Evolutionary conservation across 2,329 filamentous ascomycete genomes (phyloP).

Genomic region (Ilyonectria sp.): DNA sequence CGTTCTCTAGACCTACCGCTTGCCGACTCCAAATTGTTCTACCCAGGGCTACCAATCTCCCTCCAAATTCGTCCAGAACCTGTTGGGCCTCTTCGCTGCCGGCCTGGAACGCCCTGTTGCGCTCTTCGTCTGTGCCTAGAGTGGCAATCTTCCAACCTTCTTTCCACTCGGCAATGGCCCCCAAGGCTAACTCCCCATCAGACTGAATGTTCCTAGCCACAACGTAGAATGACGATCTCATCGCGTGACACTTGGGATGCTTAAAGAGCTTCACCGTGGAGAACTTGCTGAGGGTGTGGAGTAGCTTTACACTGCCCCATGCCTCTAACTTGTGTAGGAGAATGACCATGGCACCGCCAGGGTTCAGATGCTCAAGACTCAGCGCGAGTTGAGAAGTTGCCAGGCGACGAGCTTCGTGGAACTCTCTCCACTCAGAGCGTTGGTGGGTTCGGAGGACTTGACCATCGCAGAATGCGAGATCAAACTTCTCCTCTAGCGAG

Average conservation of each 20-base stretch:
- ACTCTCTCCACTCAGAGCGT: constrained; percentile 51
- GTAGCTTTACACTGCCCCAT: constrained; percentile 53
- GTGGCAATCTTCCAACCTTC: constrained; percentile 57
- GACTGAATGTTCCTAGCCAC: constrained; percentile 61
- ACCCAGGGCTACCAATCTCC: constrained; percentile 23
- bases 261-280: constrained; percentile 59
- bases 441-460: constrained; percentile 60
- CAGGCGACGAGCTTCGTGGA: constrained; percentile 56
- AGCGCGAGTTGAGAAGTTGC: constrained; percentile 59
- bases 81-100: neutral
- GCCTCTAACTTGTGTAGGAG: constrained; percentile 65
- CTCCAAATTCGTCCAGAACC: constrained; percentile 32
- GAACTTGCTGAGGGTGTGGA: constrained; percentile 61
- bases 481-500: constrained; percentile 47
- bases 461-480: constrained; percentile 64
- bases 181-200: constrained; percentile 47
- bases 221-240: constrained; percentile 68
- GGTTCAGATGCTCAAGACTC: constrained; percentile 60
- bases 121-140: constrained; percentile 45
- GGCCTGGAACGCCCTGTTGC: neutral
- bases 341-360: constrained; percentile 65
- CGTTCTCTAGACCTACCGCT: constrained; percentile 27
- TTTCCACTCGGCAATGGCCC: constrained; percentile 59
- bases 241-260: constrained; percentile 56
- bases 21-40: constrained; percentile 35